Evolutionary conservation across 805 yeast species (phyloP).

Genomic region (Maudiozyma turicensis): DNA sequence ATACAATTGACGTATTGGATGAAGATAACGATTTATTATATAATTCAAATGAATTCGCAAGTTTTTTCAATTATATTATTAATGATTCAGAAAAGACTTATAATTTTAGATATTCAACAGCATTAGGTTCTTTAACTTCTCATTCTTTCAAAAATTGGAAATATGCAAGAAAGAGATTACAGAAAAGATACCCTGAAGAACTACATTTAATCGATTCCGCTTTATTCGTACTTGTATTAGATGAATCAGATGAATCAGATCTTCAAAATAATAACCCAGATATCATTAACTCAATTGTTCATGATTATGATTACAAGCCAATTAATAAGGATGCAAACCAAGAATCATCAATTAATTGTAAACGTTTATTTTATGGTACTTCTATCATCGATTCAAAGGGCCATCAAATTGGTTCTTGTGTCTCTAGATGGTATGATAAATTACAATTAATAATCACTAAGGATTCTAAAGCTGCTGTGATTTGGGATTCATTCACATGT

Average conservation of each 20-base stretch:
- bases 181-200: constrained; percentile 31
- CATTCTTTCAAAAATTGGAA: constrained; percentile 84
- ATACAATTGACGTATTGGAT: constrained; percentile 78
- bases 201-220: constrained; percentile 57
- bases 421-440: constrained; percentile 91
- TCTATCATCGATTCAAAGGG: constrained; percentile 60
- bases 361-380: constrained; percentile 77
- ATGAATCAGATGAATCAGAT: constrained; percentile 41
- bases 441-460: constrained; percentile 74
- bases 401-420: constrained; percentile 84
- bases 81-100: constrained; percentile 55
- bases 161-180: constrained; percentile 46
- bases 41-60: constrained; percentile 54
- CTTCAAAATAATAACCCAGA: neutral
- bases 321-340: constrained; percentile 1
- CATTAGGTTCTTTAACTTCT: constrained; percentile 81
- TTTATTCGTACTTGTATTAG: constrained; percentile 70
- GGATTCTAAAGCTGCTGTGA: constrained; percentile 82
- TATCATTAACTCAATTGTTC: neutral
- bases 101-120: constrained; percentile 49
- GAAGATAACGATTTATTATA: constrained; percentile 53
- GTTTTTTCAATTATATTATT: constrained; percentile 56
- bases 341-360: constrained; percentile 24
- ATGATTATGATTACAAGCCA: constrained; percentile 1
- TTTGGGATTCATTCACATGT: constrained; percentile 85